Percentiles rank a stretch among this genome's conserved stretches.
phyloP scores from a whole-genome alignment of 1,139 yeast genomes.

The Blastobotrys buckinghamii region DNA sequence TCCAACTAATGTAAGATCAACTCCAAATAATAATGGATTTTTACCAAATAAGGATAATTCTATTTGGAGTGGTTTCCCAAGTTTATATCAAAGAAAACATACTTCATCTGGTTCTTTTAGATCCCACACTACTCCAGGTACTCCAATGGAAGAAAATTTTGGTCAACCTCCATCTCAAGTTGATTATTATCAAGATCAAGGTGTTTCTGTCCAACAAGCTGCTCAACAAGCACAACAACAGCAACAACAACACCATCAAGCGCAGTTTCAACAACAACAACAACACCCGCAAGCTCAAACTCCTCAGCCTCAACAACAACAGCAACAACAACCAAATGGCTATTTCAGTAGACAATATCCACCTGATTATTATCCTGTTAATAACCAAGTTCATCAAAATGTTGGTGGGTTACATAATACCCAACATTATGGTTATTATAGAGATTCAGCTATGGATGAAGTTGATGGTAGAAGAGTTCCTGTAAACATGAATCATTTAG shows the following conservation, averaged over 20 bases:
- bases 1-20: conserved; percentile 9
- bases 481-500: not conserved
- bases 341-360: conserved; percentile 1
- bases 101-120: conserved; percentile 8
- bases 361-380: not conserved
- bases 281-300: conserved; percentile 1
- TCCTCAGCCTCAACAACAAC: conserved; percentile 8
- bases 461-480: not conserved
- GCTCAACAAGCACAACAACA: not conserved
- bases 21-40: conserved; percentile 5
- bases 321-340: conserved; percentile 7
- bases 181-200: conserved; percentile 1
- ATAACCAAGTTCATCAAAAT: conserved; percentile 10
- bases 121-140: conserved; percentile 18
- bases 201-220: not conserved
- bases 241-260: not conserved
- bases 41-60: conserved; percentile 11
- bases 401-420: conserved; percentile 10
- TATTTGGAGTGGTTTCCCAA: conserved; percentile 15
- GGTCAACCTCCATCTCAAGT: not conserved
- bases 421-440: conserved; percentile 9
- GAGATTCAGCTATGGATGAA: conserved; percentile 1
- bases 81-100: conserved; percentile 11
- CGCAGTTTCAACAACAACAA: conserved; percentile 3
- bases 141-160: conserved; percentile 14